A percentile compares a stretch with the other conserved stretches of the same genome.
Evolutionary conservation across 768 basidiomycete genomes (phyloP).

Genomic region (Crucibulum laeve): DNA sequence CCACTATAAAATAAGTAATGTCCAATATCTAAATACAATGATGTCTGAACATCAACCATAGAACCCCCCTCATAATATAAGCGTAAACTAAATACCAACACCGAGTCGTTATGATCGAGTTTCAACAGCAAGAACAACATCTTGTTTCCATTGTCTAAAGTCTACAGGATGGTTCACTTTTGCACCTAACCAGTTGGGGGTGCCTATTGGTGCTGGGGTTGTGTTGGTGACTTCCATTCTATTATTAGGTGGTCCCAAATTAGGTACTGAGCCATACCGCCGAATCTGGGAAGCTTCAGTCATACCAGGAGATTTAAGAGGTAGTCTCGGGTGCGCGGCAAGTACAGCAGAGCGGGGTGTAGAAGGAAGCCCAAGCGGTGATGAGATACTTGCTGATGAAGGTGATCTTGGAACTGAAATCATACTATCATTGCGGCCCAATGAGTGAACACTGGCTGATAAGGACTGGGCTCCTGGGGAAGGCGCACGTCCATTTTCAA

Average conservation of each 20-base stretch:
- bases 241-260: background rate
- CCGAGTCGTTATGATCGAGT: too few relatives aligned
- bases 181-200: too few relatives aligned
- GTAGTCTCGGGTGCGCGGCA: conserved; percentile 18
- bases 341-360: conserved; percentile 18
- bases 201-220: too few relatives aligned
- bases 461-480: conserved; percentile 11
- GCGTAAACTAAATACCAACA: too few relatives aligned
- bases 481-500: conserved; percentile 2
- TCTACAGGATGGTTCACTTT: too few relatives aligned
- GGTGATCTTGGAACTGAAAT: conserved; percentile 20
- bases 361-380: conserved; percentile 15
- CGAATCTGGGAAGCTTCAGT: conserved; percentile 2
- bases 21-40: too few relatives aligned
- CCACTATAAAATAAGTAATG: too few relatives aligned
- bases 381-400: conserved; percentile 13
- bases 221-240: too few relatives aligned
- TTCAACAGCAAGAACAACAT: too few relatives aligned
- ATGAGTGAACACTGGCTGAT: conserved; percentile 9
- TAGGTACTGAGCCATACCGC: conserved; percentile 9
- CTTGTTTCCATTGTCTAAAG: too few relatives aligned
- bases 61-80: too few relatives aligned
- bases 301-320: conserved; percentile 3
- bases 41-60: too few relatives aligned
- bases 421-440: background rate